A percentile compares a stretch with the other conserved stretches of the same genome.
These are phyloP conservation scores for Candida alai DNA, from an alignment of 805 yeast species.

Conservation along the genomic window DNA sequence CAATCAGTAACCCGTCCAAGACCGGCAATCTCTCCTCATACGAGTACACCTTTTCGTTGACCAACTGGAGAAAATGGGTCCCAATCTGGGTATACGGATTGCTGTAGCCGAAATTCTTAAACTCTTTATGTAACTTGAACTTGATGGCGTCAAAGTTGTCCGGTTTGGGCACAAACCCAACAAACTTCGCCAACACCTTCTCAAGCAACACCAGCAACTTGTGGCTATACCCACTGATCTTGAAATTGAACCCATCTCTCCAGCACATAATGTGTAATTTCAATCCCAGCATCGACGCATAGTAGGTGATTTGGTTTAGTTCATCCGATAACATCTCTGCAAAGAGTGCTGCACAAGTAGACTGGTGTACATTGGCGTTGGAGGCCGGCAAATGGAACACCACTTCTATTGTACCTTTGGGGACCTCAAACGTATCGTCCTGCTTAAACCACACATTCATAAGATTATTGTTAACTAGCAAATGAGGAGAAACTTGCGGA, in stretches of 20 bases:
- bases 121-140: conserved; percentile 58
- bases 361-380: conserved; percentile 52
- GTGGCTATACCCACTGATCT: conserved; percentile 78
- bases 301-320: conserved; percentile 71
- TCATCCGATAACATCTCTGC: conserved; percentile 73
- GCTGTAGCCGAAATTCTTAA: conserved; percentile 64
- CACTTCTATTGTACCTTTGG: conserved; percentile 72
- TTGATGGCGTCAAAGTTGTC: conserved; percentile 65
- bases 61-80: conserved; percentile 52
- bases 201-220: conserved; percentile 63
- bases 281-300: conserved; percentile 81
- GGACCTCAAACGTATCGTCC: conserved; percentile 85
- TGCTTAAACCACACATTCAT: conserved; percentile 81
- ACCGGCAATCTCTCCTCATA: conserved; percentile 56
- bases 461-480: conserved; percentile 49
- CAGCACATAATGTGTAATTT: conserved; percentile 53
- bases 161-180: conserved; percentile 45
- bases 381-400: conserved; percentile 64
- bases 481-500: conserved; percentile 54
- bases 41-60: conserved; percentile 72
- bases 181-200: conserved; percentile 53
- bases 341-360: conserved; percentile 57
- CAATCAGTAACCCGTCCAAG: conserved; percentile 39
- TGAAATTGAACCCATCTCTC: conserved; percentile 67
- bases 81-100: conserved; percentile 80